Percentiles rank a stretch among this genome's conserved stretches.
These are phyloP conservation scores for Pouteria glomerata DNA, from an alignment of 148 eudicot species.

Conservation along the genomic window DNA sequence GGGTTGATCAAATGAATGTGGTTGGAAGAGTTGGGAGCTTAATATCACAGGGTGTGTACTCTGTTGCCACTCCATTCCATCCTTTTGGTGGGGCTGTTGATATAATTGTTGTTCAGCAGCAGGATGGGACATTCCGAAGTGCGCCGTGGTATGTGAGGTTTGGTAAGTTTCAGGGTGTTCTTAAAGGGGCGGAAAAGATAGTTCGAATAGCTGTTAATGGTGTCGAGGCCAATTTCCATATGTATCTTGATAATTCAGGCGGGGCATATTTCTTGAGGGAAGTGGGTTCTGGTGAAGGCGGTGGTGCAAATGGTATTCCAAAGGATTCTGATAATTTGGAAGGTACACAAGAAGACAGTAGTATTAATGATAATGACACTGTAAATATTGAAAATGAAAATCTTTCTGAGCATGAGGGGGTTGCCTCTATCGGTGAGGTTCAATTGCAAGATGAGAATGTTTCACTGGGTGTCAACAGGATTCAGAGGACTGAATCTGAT, in stretches of 20 bases:
- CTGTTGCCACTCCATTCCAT: slow-evolving; percentile 97
- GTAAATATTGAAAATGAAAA: slow-evolving; percentile 27
- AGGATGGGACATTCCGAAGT: slow-evolving; percentile 78
- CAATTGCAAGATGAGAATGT: slow-evolving; percentile 37
- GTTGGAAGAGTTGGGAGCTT: slow-evolving; percentile 78
- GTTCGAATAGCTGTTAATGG: slow-evolving; percentile 87
- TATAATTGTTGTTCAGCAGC: slow-evolving; percentile 88
- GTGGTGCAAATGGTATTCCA: slow-evolving; percentile 24
- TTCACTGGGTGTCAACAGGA: slow-evolving; percentile 33
- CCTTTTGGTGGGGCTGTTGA: slow-evolving; percentile 99
- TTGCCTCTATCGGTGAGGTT: slow-evolving; percentile 33
- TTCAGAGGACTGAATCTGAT: slow-evolving; percentile 74
- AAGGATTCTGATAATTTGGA: slow-evolving; percentile 34
- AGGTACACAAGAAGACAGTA: slow-evolving; percentile 28
- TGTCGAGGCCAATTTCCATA: slow-evolving; percentile 76
- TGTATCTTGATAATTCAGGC: slow-evolving; percentile 93
- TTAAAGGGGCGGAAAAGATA: slow-evolving; percentile 85
- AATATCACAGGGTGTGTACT: slow-evolving; percentile 83
- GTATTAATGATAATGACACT: slow-evolving; percentile 27
- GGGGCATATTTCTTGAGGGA: slow-evolving; percentile 90
- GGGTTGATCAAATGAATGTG: slow-evolving; percentile 62
- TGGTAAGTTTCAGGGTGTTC: slow-evolving; percentile 96
- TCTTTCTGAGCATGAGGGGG: slow-evolving; percentile 29
- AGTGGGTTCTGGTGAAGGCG: slow-evolving; percentile 39
- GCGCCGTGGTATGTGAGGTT: slow-evolving; percentile 98